Evolutionary conservation across 1,139 yeast genomes (phyloP).

Genomic region (Saccharomycopsis hybrid): DNA sequence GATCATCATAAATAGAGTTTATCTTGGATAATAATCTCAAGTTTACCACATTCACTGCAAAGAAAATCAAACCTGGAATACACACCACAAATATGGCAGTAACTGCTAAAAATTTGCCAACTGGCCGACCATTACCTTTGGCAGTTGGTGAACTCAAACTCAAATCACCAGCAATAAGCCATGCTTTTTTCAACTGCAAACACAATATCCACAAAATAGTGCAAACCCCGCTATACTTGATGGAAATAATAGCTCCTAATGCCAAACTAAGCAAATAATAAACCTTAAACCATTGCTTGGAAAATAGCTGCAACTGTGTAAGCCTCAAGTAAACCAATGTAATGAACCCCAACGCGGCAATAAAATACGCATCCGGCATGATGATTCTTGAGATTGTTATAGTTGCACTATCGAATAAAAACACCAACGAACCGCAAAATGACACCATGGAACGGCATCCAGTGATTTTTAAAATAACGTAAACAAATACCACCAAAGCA

Average conservation of each 20-base stretch:
- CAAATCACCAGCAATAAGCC: conserved; percentile 57
- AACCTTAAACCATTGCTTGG: conserved; percentile 39
- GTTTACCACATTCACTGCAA: conserved; percentile 44
- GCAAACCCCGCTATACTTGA: conserved; percentile 49
- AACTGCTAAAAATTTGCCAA: conserved; percentile 31
- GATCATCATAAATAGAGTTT: conserved; percentile 32
- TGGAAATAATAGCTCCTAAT: conserved; percentile 46
- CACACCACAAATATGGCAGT: conserved; percentile 29
- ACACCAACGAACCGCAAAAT: conserved; percentile 38
- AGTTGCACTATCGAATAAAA: conserved; percentile 49
- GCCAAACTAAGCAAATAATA: conserved; percentile 42
- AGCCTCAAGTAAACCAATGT: conserved; percentile 40
- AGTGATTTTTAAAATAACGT: conserved; percentile 41
- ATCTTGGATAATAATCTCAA: conserved; percentile 37
- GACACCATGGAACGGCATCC: conserved; percentile 41
- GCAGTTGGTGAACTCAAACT: conserved; percentile 29
- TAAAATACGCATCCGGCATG: conserved; percentile 44
- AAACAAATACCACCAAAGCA: conserved; percentile 39
- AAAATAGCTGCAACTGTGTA: conserved; percentile 32
- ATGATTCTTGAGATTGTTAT: conserved; percentile 45
- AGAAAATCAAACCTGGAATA: conserved; percentile 47
- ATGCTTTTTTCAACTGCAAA: conserved; percentile 39
- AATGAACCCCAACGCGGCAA: conserved; percentile 40
- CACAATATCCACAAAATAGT: conserved; percentile 46
- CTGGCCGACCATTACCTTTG: conserved; percentile 16